Evolutionary conservation across 2,329 filamentous ascomycete genomes (phyloP).

Genomic region (Apiospora arundinis): DNA sequence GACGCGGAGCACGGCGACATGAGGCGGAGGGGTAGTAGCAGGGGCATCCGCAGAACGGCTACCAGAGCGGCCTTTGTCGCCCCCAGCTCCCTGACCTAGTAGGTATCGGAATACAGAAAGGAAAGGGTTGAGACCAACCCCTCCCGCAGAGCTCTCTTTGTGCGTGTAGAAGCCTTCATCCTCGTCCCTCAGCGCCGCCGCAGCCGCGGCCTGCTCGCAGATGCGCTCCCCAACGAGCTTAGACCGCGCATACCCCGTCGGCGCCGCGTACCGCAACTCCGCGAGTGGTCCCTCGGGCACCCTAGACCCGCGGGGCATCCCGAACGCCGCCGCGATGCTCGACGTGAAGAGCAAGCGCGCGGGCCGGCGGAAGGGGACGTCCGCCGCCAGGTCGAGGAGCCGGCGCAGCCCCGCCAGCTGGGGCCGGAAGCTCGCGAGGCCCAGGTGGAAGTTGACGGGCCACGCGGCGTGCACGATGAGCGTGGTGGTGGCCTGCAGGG

Average conservation of each 20-base stretch:
- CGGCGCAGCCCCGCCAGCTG: slow-evolving; percentile 51
- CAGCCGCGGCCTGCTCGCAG: slow-evolving; percentile 38
- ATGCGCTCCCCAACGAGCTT: slow-evolving; percentile 47
- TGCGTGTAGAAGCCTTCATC: too few relatives aligned
- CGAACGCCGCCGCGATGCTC: slow-evolving; percentile 45
- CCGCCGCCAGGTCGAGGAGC: slow-evolving; percentile 45
- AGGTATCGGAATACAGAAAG: too few relatives aligned
- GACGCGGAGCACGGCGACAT: slow-evolving; percentile 41
- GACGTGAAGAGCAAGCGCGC: slow-evolving; percentile 47
- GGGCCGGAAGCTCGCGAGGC: slow-evolving; percentile 50
- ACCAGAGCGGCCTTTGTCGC: too few relatives aligned
- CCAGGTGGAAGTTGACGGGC: slow-evolving; percentile 59
- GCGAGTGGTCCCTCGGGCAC: slow-evolving; percentile 40
- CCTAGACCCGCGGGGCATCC: slow-evolving; percentile 34
- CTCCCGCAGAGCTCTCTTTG: too few relatives aligned
- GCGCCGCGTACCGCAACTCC: slow-evolving; percentile 35
- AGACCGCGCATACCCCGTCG: slow-evolving; percentile 44
- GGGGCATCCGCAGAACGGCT: too few relatives aligned
- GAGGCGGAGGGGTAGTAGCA: not conserved
- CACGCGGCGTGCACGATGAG: slow-evolving; percentile 54
- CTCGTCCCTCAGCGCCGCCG: slow-evolving; percentile 26
- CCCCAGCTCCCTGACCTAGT: too few relatives aligned
- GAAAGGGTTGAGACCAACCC: too few relatives aligned
- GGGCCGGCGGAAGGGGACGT: slow-evolving; percentile 35
- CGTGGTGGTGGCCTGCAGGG: slow-evolving; percentile 42